These are phyloP conservation scores for Hymenoscyphus salicellus DNA, from an alignment of 2,329 filamentous ascomycete genomes.

Conservation along the genomic window DNA sequence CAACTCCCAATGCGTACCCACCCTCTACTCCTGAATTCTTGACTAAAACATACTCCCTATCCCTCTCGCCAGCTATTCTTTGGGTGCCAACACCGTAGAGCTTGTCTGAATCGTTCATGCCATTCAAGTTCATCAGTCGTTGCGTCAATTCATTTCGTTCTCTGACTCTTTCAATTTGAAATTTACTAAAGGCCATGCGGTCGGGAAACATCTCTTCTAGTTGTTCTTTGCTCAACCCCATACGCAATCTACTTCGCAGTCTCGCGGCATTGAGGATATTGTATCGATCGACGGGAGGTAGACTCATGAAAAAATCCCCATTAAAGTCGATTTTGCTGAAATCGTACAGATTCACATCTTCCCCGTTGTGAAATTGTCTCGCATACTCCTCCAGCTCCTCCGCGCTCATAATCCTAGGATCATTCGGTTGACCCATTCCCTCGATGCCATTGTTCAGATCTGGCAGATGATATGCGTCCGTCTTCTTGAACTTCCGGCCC, in stretches of 20 bases:
- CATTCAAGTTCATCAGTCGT: slow-evolving; percentile 87
- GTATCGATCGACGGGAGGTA: slow-evolving; percentile 88
- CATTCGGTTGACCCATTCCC: slow-evolving; percentile 84
- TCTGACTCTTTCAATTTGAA: slow-evolving; percentile 90
- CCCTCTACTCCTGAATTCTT: slow-evolving; percentile 94
- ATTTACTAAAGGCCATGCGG: slow-evolving; percentile 92
- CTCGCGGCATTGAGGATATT: slow-evolving; percentile 96
- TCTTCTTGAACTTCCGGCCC: slow-evolving; percentile 78
- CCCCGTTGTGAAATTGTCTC: slow-evolving; percentile 83
- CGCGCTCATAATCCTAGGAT: slow-evolving; percentile 93
- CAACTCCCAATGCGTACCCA: slow-evolving; percentile 92
- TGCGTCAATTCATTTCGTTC: slow-evolving; percentile 95
- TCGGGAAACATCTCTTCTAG: slow-evolving; percentile 95
- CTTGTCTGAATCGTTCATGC: slow-evolving; percentile 75
- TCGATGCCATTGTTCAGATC: slow-evolving; percentile 75
- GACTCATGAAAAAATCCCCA: slow-evolving; percentile 87
- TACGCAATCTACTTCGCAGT: slow-evolving; percentile 79
- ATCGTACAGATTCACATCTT: slow-evolving; percentile 89
- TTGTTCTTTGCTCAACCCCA: slow-evolving; percentile 96
- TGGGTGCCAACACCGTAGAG: slow-evolving; percentile 60
- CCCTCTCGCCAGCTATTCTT: slow-evolving; percentile 78
- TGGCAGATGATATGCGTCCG: slow-evolving; percentile 92
- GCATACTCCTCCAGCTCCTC: slow-evolving; percentile 95
- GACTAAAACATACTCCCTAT: slow-evolving; percentile 91
- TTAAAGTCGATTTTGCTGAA: slow-evolving; percentile 99